phyloP scores from a whole-genome alignment of 805 yeast genomes.

The Candida arabinofermentans region DNA sequence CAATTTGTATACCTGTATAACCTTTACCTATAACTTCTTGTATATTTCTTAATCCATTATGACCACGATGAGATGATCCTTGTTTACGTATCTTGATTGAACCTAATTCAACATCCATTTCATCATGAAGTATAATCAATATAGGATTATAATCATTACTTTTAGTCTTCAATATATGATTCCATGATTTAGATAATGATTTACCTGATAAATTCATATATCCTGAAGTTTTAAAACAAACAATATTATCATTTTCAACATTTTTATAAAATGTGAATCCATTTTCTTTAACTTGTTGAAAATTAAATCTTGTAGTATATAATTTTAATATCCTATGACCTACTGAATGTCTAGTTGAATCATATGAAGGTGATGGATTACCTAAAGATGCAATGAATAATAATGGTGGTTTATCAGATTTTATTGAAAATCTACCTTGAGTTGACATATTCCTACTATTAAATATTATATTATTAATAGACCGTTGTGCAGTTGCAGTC shows the following conservation, averaged over 20 bases:
- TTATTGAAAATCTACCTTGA: conserved; percentile 9
- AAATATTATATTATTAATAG: background rate
- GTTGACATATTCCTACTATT: background rate
- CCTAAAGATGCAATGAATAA: conserved; percentile 58
- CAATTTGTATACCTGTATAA: conserved; percentile 67
- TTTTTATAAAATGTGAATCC: conserved; percentile 21
- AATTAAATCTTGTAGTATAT: conserved; percentile 16
- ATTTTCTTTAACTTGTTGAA: conserved; percentile 17
- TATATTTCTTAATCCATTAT: conserved; percentile 73
- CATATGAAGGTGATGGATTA: conserved; percentile 64
- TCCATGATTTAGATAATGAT: conserved; percentile 49
- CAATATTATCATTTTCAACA: conserved; percentile 26
- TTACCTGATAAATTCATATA: conserved; percentile 72
- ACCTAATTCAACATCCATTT: conserved; percentile 64
- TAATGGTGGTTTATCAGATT: conserved; percentile 21
- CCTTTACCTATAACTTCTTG: conserved; percentile 41
- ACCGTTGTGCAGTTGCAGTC: no score
- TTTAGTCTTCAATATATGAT: conserved; percentile 28
- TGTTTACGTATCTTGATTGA: conserved; percentile 57
- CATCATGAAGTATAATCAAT: conserved; percentile 74
- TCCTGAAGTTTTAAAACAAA: conserved; percentile 48
- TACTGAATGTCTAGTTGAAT: conserved; percentile 69
- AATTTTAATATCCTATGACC: conserved; percentile 57
- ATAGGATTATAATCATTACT: conserved; percentile 30
- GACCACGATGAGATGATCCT: conserved; percentile 69